Conservation (phyloP, 2,329 filamentous ascomycete genomes). For the Phymatotrichopsis omnivora region DNA sequence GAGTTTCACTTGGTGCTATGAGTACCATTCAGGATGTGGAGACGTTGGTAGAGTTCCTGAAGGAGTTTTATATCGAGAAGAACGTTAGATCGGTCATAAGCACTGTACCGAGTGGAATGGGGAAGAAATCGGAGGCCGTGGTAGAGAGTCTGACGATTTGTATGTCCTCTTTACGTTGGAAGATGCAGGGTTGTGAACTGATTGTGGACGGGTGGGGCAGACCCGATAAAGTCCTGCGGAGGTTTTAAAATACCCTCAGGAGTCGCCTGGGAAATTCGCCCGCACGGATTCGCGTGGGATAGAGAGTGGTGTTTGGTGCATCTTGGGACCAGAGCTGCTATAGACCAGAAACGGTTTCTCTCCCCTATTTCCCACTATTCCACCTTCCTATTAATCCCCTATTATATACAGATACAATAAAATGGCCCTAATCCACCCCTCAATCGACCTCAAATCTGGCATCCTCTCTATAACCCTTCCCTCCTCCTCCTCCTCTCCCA, state of each 20-base stretch:
- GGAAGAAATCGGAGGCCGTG: slow-evolving; percentile 7
- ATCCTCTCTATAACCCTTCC: slow-evolving; percentile 51
- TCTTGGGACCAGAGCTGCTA: slow-evolving; percentile 66
- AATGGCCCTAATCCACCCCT: slow-evolving; percentile 75
- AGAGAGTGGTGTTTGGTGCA: slow-evolving; percentile 94
- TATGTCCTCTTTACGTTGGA: slow-evolving; percentile 5
- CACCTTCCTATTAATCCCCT: background rate
- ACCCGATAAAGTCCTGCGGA: slow-evolving; percentile 85
- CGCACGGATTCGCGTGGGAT: slow-evolving; percentile 85
- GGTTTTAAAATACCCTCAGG: slow-evolving; percentile 59
- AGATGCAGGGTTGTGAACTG: slow-evolving; percentile 1
- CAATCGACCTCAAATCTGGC: slow-evolving; percentile 58
- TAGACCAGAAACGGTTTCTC: slow-evolving; percentile 78
- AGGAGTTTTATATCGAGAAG: slow-evolving; percentile 54
- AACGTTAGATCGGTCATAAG: background rate
- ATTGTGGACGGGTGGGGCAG: slow-evolving; percentile 12
- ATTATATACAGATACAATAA: slow-evolving; percentile 38
- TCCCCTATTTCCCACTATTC: background rate
- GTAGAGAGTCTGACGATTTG: slow-evolving; percentile 64
- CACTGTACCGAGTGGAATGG: background rate
- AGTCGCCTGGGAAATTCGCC: slow-evolving; percentile 61
- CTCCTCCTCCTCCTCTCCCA: slow-evolving; percentile 34
- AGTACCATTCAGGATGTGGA: slow-evolving; percentile 67
- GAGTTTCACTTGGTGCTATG: slow-evolving; percentile 83
- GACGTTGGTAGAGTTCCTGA: slow-evolving; percentile 59